These are phyloP conservation scores for Populus ilicifolia DNA, from an alignment of 345 rosid genomes.

Conservation along the genomic window DNA sequence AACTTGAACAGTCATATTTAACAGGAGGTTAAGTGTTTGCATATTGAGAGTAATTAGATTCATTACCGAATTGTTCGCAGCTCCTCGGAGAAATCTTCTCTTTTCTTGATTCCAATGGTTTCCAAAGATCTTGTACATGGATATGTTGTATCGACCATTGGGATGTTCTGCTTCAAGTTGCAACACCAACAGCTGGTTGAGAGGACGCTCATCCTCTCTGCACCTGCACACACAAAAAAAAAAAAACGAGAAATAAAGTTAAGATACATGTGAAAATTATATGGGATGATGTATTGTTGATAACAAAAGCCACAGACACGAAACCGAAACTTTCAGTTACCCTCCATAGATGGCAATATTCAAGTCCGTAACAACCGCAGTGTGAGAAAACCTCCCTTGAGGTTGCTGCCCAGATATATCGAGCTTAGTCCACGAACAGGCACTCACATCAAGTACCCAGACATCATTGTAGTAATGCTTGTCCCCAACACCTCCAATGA, in stretches of 20 bases:
- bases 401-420: constrained; percentile 57
- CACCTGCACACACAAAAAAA: constrained; percentile 33
- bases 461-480: constrained; percentile 62
- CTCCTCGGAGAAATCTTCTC: constrained; percentile 25
- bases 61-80: constrained; percentile 29
- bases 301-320: not conserved
- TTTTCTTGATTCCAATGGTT: constrained; percentile 45
- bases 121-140: constrained; percentile 41
- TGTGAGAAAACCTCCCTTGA: constrained; percentile 74
- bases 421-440: constrained; percentile 50
- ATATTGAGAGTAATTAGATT: not conserved
- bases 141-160: constrained; percentile 27
- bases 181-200: constrained; percentile 56
- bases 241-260: not conserved
- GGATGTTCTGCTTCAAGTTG: constrained; percentile 44
- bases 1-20: constrained; percentile 7
- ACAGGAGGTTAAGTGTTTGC: not conserved
- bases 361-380: constrained; percentile 44
- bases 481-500: constrained; percentile 74
- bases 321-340: constrained; percentile 21
- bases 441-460: constrained; percentile 51
- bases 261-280: not conserved
- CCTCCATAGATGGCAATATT: constrained; percentile 67
- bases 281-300: not conserved
- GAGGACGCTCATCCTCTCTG: constrained; percentile 74